These are phyloP conservation scores for Trametes gibbosa DNA, from an alignment of 768 basidiomycete genomes.

Conservation along the genomic window DNA sequence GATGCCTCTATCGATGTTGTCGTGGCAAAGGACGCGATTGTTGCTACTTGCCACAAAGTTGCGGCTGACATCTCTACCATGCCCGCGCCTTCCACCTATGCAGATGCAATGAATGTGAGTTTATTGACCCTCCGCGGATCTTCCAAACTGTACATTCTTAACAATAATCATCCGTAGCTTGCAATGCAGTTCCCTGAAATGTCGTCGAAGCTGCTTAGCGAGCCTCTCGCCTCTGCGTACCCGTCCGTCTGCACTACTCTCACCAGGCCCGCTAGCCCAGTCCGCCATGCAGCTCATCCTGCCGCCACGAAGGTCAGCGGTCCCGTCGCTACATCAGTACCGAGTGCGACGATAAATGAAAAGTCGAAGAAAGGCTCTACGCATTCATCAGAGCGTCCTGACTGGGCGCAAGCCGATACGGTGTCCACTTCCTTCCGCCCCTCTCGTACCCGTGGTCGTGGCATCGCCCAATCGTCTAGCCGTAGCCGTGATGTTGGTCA, in stretches of 20 bases:
- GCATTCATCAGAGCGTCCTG: constrained; percentile 13
- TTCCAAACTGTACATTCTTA: background rate
- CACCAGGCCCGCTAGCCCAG: background rate
- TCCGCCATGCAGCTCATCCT: background rate
- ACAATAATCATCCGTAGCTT: constrained; percentile 5
- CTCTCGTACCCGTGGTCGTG: background rate
- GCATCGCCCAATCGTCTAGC: background rate
- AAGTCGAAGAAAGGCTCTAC: background rate
- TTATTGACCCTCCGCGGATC: background rate
- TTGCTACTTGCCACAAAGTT: too few species aligned
- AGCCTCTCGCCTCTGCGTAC: constrained; percentile 2
- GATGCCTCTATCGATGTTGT: background rate
- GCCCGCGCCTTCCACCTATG: constrained; percentile 23
- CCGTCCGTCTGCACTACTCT: background rate
- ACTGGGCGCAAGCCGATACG: constrained; percentile 12
- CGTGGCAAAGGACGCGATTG: background rate
- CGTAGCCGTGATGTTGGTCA: too few species aligned
- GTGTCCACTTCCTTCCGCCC: background rate
- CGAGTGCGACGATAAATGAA: background rate
- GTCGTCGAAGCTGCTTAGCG: constrained; percentile 16
- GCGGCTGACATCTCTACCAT: background rate
- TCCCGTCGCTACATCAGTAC: background rate
- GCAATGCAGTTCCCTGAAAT: constrained; percentile 18
- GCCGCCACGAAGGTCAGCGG: background rate
- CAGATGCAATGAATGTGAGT: constrained; percentile 26